phyloP scores from a whole-genome alignment of 2,329 filamentous ascomycete genomes.

The Decorospora gaudefroyi region DNA sequence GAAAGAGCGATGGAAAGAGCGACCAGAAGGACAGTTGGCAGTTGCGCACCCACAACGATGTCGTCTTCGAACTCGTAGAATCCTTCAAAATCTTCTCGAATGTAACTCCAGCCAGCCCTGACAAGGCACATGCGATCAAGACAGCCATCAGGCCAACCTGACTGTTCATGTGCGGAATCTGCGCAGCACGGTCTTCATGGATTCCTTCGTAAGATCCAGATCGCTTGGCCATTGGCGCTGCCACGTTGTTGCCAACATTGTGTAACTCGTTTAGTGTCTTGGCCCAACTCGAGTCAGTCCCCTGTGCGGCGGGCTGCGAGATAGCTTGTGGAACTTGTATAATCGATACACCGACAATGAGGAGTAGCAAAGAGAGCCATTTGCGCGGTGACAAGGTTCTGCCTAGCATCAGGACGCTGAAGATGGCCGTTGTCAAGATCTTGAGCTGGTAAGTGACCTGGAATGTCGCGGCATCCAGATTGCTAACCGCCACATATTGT shows the following conservation, averaged over 20 bases:
- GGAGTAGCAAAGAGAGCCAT: conserved; percentile 78
- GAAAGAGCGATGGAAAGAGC: conserved; percentile 81
- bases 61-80: conserved; percentile 66
- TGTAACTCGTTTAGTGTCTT: conserved; percentile 78
- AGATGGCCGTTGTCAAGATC: conserved; percentile 87
- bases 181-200: conserved; percentile 61
- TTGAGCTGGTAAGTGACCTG: conserved; percentile 94
- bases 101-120: conserved; percentile 82
- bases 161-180: conserved; percentile 69
- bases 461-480: conserved; percentile 89
- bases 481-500: conserved; percentile 89
- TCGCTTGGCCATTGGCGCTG: conserved; percentile 58
- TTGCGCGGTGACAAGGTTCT: conserved; percentile 71
- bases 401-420: conserved; percentile 78
- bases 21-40: conserved; percentile 95
- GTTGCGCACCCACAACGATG: conserved; percentile 91
- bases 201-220: conserved; percentile 94
- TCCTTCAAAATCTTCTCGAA: conserved; percentile 93
- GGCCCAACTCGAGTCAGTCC: conserved; percentile 72
- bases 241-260: conserved; percentile 61
- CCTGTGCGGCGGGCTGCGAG: conserved; percentile 57
- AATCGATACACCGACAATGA: conserved; percentile 81
- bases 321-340: conserved; percentile 75
- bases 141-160: conserved; percentile 79
- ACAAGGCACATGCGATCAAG: conserved; percentile 75